Evolutionary conservation across 441 rosid species (phyloP).

Genomic region (Erodium moschatum): DNA sequence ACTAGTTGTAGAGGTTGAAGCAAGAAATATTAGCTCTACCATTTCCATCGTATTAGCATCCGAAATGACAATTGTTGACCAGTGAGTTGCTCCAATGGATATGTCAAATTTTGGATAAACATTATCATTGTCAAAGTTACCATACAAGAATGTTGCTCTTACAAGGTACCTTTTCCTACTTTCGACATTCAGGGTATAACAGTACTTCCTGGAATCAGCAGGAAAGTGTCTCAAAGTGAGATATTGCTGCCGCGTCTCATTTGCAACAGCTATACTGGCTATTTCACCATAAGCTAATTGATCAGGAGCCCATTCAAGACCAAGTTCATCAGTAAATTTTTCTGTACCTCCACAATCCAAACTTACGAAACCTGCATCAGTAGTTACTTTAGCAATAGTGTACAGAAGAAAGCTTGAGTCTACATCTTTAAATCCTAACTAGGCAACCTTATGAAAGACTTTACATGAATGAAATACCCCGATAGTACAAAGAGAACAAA

Average conservation of each 20-base stretch:
- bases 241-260: slow-evolving; percentile 68
- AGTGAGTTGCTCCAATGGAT: slow-evolving; percentile 79
- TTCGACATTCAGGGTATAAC: slow-evolving; percentile 57
- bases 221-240: slow-evolving; percentile 76
- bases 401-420: background rate
- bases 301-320: slow-evolving; percentile 62
- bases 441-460: background rate
- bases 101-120: slow-evolving; percentile 89
- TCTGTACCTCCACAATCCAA: slow-evolving; percentile 75
- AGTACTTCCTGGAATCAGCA: slow-evolving; percentile 80
- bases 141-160: slow-evolving; percentile 88
- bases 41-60: slow-evolving; percentile 59
- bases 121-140: slow-evolving; percentile 70
- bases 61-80: slow-evolving; percentile 84
- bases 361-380: slow-evolving; percentile 76
- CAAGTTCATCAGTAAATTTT: slow-evolving; percentile 67
- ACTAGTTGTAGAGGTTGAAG: slow-evolving; percentile 50
- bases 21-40: slow-evolving; percentile 74
- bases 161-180: slow-evolving; percentile 74
- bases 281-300: slow-evolving; percentile 52
- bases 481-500: background rate
- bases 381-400: background rate
- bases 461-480: background rate
- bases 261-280: slow-evolving; percentile 42
- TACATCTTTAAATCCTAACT: background rate